Base-by-base conservation (phyloP, 352 stramenopile species). In the Globisporangium barbulae region DNA sequence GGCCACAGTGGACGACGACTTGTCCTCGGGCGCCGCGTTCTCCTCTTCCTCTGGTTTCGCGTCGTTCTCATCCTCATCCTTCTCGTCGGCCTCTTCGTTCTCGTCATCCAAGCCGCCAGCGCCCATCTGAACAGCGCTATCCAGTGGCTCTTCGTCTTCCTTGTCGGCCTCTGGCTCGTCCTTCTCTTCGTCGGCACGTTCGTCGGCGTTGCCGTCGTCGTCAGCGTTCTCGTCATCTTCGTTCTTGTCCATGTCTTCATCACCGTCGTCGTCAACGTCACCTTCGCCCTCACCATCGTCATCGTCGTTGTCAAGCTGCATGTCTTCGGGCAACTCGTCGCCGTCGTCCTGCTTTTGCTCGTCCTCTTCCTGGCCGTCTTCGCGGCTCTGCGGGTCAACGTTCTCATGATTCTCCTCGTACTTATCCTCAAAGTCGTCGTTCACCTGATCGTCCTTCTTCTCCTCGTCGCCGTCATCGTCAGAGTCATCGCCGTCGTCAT, bases 351-450 rank as follows among this genome's bases (percentile, higher is more conserved):
- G 76, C 31, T 85, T 70, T 13, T 69, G 57, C 30, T 77, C 54
- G n/a, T 69, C 45, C 8, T 85, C 71, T 6, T 79, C 75, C 25
- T 85, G 75, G 6, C 69, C 72, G 5, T 91, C 72, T 15, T 90
- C 74, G 48, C 75, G 78, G 33, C 86, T 77, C 49, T 78, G 69
- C 0, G 76, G 76, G 45, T 88, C 79, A n/a, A 90, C 61, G 13
- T 83, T 63, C 6, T 85, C 73, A 55, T 88, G 73, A 30, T 95
- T 76, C 6, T 91, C 83, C 64, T 93, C 83, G 56, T 93, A 91
- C 47, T 96, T 81, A 59, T 96, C 78, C 30, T 97, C 89, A 57
- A 93, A 90, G 69, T 94, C 79, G n/a, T 98, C 92, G 63, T 98
- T 92, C 47, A 98, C 78, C 35, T 96, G 71, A 7, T 98, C 88